Conservation (phyloP, 164 flowering plant species). For the Annona cherimola region DNA sequence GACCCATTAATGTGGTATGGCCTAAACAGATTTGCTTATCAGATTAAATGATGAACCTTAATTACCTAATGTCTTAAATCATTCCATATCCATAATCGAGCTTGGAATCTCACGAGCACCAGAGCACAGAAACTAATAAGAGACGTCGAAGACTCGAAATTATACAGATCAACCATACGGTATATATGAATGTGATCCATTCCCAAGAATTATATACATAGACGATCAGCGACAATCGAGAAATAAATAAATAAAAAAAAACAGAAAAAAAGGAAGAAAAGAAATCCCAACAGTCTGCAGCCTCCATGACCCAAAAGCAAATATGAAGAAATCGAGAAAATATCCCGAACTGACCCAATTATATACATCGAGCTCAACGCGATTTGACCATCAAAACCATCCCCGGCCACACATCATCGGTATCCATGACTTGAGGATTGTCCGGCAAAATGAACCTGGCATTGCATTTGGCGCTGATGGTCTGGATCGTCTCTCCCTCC, state of each 20-base stretch:
- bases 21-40: no score
- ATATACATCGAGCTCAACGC: neutral
- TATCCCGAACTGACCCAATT: neutral
- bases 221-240: neutral
- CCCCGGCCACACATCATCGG: constrained; percentile 10
- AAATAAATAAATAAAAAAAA: neutral
- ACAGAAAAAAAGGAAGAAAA: no score
- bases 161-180: no score
- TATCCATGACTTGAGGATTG: constrained; percentile 10
- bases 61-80: no score
- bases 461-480: constrained; percentile 8
- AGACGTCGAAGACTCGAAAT: no score
- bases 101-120: no score
- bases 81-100: no score
- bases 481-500: constrained; percentile 14
- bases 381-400: constrained; percentile 1
- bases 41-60: no score
- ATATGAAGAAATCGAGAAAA: neutral
- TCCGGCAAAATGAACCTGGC: constrained; percentile 11
- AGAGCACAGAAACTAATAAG: no score
- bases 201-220: neutral
- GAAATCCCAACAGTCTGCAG: neutral
- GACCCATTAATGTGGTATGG: no score
- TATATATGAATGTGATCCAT: no score
- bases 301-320: neutral